Base-by-base conservation (phyloP, 441 rosid genomes). In the Croton setiger region DNA sequence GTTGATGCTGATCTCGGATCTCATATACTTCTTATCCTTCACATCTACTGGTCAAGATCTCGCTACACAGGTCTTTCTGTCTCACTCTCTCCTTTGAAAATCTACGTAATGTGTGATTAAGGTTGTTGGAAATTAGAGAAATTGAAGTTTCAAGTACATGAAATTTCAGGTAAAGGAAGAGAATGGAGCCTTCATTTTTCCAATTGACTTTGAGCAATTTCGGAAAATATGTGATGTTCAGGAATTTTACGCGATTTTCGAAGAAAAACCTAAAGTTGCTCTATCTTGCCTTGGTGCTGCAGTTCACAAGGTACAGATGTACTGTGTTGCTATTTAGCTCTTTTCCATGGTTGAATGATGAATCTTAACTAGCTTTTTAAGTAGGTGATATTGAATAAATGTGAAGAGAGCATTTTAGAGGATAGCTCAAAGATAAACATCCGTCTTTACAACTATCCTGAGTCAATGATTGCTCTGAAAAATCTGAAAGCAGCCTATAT, bases 401-500 rank as follows among this genome's bases (percentile, higher is more conserved):
- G 79, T 71, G 87, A 76, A 45, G 76, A 73, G 68, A 66, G 43
- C 63, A 73, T 68, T 66, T 63, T 87, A 65, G 89, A 81, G 55
- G 81, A 84, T 72, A 83, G 68, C 55, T 62, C 71, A 82, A 95
- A 79, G 82, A 82, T 95, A 60, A 88, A 85, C 70, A 76, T 89
- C 64, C 98, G 99, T 64, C 86, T 87, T 48, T 77, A 91, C 75
- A 92, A 89, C 72, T 80, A 89, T 67, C 89, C 96, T 3, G 93
- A 89, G 76, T 89, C 99, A 69, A 75, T 83, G 77, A 92, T 88
- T 78, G 87, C 92, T 77, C 72, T 95, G 80, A 95, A 88, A 79
- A 92, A 92, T 71, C 79, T 92, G 43, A 95, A 88, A 81, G 99
- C 99, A 39, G 98, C 97, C 64, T 95, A 81, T 81, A 95, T 95